A percentile compares a stretch with the other conserved stretches of the same genome.
Evolutionary conservation across 441 rosid genomes (phyloP).

Genomic region (Omphalea diandra): DNA sequence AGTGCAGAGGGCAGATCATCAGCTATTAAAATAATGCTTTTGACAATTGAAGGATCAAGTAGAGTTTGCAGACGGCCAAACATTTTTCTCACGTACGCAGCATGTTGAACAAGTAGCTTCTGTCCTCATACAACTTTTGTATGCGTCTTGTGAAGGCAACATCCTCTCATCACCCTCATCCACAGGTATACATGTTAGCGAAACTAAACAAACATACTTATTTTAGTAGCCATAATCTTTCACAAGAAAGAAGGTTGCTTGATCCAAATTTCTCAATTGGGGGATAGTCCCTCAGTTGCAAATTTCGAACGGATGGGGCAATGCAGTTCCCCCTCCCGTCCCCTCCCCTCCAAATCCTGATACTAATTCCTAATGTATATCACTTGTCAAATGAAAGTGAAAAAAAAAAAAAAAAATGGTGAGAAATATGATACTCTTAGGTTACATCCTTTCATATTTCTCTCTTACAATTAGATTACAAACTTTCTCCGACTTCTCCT

Average conservation of each 20-base stretch:
- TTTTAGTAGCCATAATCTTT: not conserved
- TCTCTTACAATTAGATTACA: not conserved
- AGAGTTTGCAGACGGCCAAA: not conserved
- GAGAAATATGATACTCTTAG: not conserved
- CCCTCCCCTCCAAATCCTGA: not conserved
- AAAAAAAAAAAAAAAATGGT: too few relatives aligned
- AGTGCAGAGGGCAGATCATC: not conserved
- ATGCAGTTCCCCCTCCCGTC: too few relatives aligned
- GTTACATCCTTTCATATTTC: not conserved
- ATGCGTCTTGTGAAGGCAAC: not conserved
- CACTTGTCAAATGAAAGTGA: not conserved
- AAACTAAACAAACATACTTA: not conserved
- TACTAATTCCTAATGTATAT: not conserved
- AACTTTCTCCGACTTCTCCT: not conserved
- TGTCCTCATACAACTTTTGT: conserved; percentile 1
- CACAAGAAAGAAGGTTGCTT: not conserved
- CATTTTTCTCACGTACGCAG: not conserved
- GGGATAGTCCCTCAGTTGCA: too few relatives aligned
- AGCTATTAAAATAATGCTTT: conserved; percentile 2
- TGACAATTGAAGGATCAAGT: not conserved
- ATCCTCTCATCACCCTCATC: not conserved
- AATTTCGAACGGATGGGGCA: too few relatives aligned
- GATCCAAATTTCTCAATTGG: too few relatives aligned
- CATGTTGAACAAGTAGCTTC: not conserved
- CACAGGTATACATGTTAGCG: not conserved